Evolutionary conservation across 768 basidiomycete genomes (phyloP).

Genomic region (Lactarius akahatsu): DNA sequence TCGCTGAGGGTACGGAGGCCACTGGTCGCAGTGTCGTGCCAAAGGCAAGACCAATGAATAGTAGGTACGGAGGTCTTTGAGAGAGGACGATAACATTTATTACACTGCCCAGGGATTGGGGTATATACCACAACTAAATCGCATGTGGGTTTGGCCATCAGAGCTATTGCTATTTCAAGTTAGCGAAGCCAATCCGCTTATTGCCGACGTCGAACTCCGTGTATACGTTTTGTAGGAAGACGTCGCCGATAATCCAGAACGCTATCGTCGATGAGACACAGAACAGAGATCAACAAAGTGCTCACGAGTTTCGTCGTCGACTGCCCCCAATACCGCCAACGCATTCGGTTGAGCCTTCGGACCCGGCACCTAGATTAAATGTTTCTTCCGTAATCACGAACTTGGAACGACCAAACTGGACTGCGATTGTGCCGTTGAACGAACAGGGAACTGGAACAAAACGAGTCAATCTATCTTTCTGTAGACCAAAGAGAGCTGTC

Average conservation of each 20-base stretch:
- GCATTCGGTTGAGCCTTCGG: conserved; percentile 19
- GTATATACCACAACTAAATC: too few species aligned
- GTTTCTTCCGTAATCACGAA: conserved; percentile 32
- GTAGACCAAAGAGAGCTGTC: background rate
- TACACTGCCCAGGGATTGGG: too few species aligned
- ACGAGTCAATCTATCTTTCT: background rate
- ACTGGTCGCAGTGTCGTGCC: too few species aligned
- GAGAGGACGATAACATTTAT: too few species aligned
- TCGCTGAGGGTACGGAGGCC: too few species aligned
- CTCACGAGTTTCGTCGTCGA: background rate
- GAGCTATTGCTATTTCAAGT: background rate
- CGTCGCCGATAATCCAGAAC: conserved; percentile 13
- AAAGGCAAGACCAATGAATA: too few species aligned
- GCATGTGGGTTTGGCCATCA: too few species aligned
- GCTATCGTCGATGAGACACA: background rate
- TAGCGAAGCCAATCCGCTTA: conserved; percentile 21
- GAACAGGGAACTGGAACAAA: conserved; percentile 30
- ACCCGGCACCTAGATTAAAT: conserved; percentile 35
- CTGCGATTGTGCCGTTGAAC: conserved; percentile 27
- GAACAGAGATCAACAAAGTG: background rate
- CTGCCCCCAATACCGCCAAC: conserved; percentile 23
- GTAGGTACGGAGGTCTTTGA: too few species aligned
- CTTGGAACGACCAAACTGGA: conserved; percentile 35
- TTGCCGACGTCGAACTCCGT: conserved; percentile 23
- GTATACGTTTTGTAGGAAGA: conserved; percentile 15